These are phyloP conservation scores for Linnemannia zychae DNA, from an alignment of 192 early-diverging fungal genomes.

Conservation along the genomic window DNA sequence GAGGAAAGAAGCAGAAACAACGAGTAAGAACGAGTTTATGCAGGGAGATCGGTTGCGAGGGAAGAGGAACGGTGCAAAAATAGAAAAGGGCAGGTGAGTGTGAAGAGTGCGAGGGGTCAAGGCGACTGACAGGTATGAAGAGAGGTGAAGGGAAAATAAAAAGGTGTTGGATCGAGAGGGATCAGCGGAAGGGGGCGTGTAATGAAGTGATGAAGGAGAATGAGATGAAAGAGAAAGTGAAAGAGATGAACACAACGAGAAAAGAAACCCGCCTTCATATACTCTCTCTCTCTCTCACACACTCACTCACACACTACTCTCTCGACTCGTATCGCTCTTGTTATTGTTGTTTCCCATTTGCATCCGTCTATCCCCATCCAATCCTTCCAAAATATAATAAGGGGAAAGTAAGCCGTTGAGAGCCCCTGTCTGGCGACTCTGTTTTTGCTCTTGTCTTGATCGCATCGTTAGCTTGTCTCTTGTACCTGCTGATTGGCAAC, in stretches of 20 bases:
- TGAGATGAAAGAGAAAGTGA: background rate
- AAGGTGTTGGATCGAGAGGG: slow-evolving; percentile 5
- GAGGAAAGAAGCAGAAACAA: slow-evolving; percentile 2
- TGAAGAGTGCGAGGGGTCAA: background rate
- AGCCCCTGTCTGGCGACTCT: slow-evolving; percentile 5
- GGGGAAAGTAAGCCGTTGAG: background rate
- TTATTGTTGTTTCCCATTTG: background rate
- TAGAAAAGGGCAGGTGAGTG: background rate
- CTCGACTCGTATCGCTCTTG: background rate
- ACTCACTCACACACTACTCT: background rate
- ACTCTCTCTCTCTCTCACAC: background rate
- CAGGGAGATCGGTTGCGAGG: slow-evolving; percentile 4
- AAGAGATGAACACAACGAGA: background rate
- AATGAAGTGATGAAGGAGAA: background rate
- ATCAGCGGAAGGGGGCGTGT: slow-evolving; percentile 3
- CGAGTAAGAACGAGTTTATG: slow-evolving; percentile 3
- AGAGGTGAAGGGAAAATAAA: background rate
- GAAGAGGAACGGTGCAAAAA: background rate
- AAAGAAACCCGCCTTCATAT: background rate
- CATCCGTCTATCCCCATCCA: background rate
- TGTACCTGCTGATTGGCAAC: background rate
- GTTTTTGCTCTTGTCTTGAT: background rate
- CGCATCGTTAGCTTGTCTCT: background rate
- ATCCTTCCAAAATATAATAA: background rate
- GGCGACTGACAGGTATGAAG: background rate